Evolutionary conservation across 2,329 filamentous ascomycete genomes (phyloP).

Genomic region (Corniculantispora saksenae): DNA sequence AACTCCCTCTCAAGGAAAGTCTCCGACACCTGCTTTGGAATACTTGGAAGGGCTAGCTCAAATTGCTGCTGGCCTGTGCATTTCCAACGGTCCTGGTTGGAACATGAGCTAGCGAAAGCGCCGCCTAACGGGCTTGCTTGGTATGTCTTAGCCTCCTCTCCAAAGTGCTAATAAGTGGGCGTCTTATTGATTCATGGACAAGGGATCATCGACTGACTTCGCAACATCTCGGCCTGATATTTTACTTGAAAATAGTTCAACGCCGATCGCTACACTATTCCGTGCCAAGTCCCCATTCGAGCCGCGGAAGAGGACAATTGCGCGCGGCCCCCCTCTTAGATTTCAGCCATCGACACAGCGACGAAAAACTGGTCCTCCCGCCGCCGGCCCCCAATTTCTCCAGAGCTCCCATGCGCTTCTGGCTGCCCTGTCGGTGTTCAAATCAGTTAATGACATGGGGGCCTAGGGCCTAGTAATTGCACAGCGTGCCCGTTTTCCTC

Average conservation of each 20-base stretch:
- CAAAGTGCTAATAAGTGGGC: not conserved
- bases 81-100: conserved; percentile 8
- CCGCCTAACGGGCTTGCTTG: not conserved
- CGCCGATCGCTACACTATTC: not conserved
- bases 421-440: conserved; percentile 4
- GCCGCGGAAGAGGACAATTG: not conserved
- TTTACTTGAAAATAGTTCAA: not conserved
- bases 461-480: not conserved
- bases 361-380: not conserved
- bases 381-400: conserved; percentile 10
- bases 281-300: not conserved
- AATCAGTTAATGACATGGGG: not conserved
- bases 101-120: not conserved
- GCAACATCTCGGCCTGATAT: conserved; percentile 1
- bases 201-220: not conserved
- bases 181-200: not conserved
- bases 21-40: not conserved
- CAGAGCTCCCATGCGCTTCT: conserved; percentile 4
- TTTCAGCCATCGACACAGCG: not conserved
- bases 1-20: not conserved
- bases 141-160: conserved; percentile 8
- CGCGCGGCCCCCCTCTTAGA: not conserved
- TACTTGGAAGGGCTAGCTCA: not conserved
- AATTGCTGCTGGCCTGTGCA: conserved; percentile 9
- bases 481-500: not conserved